A percentile compares a stretch with the other conserved stretches of the same genome.
Conservation (phyloP, 78 protist species). For the Dictyostelium brefeldianum region DNA sequence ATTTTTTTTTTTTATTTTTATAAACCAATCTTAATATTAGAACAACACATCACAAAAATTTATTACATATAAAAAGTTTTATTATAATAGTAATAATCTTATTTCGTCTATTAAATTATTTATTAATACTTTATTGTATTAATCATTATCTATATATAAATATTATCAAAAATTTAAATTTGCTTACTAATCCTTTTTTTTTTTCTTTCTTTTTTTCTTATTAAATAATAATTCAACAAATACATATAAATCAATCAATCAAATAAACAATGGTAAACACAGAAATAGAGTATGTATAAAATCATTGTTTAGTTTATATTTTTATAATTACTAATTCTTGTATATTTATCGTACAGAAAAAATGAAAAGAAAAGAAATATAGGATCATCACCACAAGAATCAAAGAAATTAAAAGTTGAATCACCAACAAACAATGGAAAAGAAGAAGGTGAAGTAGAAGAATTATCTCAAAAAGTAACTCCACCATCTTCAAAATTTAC, state of each 20-base stretch:
- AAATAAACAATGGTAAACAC: background rate
- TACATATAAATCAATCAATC: too few relatives aligned
- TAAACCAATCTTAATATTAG: too few relatives aligned
- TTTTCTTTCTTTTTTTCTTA: background rate
- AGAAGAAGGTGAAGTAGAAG: constrained; percentile 28
- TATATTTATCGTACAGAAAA: background rate
- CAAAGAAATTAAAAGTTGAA: constrained; percentile 18
- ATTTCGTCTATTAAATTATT: background rate
- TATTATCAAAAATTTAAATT: background rate
- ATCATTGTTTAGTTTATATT: background rate
- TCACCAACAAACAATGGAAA: background rate
- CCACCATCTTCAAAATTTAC: background rate
- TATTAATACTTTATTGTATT: constrained; percentile 4
- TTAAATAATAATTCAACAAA: background rate
- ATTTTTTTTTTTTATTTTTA: too few relatives aligned
- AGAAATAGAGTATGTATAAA: background rate
- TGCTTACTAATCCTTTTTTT: constrained; percentile 1
- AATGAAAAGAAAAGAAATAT: constrained; percentile 23
- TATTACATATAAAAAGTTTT: too few relatives aligned
- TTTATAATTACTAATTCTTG: background rate
- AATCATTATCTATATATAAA: background rate
- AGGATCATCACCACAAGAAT: background rate
- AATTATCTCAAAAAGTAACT: background rate
- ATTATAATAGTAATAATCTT: too few relatives aligned
- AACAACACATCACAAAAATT: too few relatives aligned